phyloP scores from a whole-genome alignment of 371 early-diverging fungal species.

The Haplosporangium sp. region DNA sequence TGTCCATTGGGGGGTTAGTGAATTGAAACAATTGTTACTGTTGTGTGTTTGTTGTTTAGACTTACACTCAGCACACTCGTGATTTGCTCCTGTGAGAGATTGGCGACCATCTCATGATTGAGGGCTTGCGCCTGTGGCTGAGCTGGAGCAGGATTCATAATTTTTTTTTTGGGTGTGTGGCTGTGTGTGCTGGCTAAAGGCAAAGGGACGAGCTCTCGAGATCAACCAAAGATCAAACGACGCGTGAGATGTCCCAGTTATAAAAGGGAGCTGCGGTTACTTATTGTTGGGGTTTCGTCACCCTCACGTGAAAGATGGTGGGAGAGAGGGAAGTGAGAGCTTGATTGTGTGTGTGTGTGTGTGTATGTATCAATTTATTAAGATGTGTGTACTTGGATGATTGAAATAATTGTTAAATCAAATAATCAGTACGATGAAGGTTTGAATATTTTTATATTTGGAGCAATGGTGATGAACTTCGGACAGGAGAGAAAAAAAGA shows the following conservation, averaged over 20 bases:
- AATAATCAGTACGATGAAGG: conserved; percentile 1
- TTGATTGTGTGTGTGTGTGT: neutral
- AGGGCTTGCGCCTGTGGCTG: conserved; percentile 30
- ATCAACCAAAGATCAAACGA: neutral
- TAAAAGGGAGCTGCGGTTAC: neutral
- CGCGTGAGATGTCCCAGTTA: neutral
- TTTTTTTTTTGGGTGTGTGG: neutral
- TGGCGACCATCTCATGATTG: conserved; percentile 49
- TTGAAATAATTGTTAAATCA: neutral
- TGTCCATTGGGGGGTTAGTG: neutral
- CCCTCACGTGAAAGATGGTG: neutral
- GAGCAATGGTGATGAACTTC: conserved; percentile 1
- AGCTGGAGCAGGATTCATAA: conserved; percentile 29
- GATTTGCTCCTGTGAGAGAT: conserved; percentile 53
- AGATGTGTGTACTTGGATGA: neutral
- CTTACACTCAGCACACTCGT: conserved; percentile 44
- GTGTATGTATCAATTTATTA: neutral
- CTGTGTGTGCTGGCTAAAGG: neutral
- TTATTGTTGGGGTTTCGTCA: neutral
- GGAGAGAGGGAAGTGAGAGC: neutral
- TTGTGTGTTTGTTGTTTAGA: neutral
- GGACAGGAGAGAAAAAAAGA: neutral
- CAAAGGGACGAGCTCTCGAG: neutral
- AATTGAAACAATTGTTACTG: neutral
- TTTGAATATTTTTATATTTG: conserved; percentile 1